Conservation (phyloP, 2,329 filamentous ascomycete genomes). For the Pseudodiploospora longispora region DNA sequence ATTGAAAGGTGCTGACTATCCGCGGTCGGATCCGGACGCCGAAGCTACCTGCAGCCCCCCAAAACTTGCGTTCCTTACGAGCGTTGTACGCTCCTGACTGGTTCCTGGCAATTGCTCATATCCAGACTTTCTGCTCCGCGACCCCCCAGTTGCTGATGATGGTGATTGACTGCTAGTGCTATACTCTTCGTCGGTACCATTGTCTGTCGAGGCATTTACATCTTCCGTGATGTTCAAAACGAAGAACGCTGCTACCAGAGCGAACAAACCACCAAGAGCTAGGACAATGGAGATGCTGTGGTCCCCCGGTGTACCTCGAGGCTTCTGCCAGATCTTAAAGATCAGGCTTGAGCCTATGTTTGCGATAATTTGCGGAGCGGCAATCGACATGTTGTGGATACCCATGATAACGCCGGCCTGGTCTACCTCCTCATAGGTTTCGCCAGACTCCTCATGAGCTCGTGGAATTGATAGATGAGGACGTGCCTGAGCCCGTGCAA, state of each 20-base stretch:
- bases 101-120: constrained; percentile 33
- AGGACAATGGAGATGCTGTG: constrained; percentile 81
- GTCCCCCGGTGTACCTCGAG: constrained; percentile 74
- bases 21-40: constrained; percentile 6
- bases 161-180: constrained; percentile 13
- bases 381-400: constrained; percentile 92
- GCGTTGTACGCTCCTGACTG: constrained; percentile 1
- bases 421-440: constrained; percentile 55
- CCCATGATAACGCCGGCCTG: constrained; percentile 87
- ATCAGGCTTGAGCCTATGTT: constrained; percentile 77
- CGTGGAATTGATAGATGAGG: constrained; percentile 7
- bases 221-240: constrained; percentile 61
- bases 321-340: constrained; percentile 81
- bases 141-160: neutral
- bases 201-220: constrained; percentile 27
- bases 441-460: constrained; percentile 19
- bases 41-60: constrained; percentile 6
- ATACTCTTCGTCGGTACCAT: constrained; percentile 34
- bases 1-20: neutral
- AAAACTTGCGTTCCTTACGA: constrained; percentile 6
- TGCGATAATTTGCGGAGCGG: constrained; percentile 83
- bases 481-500: constrained; percentile 28
- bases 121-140: constrained; percentile 30
- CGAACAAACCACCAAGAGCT: constrained; percentile 72
- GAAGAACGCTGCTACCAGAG: constrained; percentile 68